phyloP scores from a whole-genome alignment of 164 flowering plant genomes.

The Vitis cinerea region DNA sequence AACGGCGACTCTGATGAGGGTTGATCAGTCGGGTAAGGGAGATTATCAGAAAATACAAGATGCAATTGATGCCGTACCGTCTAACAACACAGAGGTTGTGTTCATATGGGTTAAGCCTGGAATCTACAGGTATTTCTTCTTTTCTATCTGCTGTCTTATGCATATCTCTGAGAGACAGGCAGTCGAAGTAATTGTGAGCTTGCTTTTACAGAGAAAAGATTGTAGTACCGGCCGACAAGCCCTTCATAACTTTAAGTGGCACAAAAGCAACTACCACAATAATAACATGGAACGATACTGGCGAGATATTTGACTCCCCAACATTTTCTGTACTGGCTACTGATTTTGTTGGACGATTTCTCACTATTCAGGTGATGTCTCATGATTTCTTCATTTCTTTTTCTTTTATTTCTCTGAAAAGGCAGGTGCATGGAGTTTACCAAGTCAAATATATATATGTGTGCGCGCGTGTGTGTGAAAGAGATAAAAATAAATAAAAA shows the following conservation, averaged over 20 bases:
- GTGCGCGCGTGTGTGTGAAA: too few relatives aligned
- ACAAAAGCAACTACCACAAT: constrained; percentile 31
- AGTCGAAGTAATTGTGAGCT: constrained; percentile 18
- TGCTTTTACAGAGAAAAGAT: constrained; percentile 47
- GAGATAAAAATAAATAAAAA: too few relatives aligned
- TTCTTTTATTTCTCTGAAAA: too few relatives aligned
- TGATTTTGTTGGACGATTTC: constrained; percentile 51
- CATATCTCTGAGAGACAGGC: too few relatives aligned
- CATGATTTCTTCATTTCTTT: too few relatives aligned
- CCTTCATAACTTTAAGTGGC: constrained; percentile 57
- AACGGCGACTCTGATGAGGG: constrained; percentile 26
- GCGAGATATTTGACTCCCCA: constrained; percentile 39
- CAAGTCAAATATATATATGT: too few relatives aligned
- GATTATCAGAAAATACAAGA: constrained; percentile 53
- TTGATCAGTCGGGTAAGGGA: constrained; percentile 60
- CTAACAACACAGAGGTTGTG: constrained; percentile 29
- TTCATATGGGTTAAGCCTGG: constrained; percentile 58
- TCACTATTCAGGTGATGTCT: constrained; percentile 46
- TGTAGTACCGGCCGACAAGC: constrained; percentile 50
- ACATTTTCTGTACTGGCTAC: constrained; percentile 50
- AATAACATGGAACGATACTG: constrained; percentile 42
- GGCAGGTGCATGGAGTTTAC: too few relatives aligned
- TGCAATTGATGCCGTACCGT: constrained; percentile 58
- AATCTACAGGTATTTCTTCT: constrained; percentile 32
- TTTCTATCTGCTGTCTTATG: too few relatives aligned